phyloP scores from a whole-genome alignment of 805 yeast genomes.

The Candida glaebosa region DNA sequence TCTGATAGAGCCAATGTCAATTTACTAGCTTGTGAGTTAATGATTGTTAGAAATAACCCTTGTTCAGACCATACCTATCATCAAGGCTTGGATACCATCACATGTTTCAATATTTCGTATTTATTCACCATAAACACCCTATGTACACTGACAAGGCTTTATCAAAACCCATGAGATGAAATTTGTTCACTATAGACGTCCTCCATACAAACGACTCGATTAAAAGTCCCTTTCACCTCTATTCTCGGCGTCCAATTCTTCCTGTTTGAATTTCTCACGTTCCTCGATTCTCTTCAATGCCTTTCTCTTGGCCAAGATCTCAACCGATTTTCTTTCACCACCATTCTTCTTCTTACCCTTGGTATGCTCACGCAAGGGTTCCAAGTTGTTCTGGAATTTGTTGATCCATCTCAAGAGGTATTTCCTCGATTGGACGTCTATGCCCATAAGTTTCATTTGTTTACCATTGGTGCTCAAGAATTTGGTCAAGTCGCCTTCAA shows the following conservation, averaged over 20 bases:
- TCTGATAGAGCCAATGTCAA: too few species aligned
- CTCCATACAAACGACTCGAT: too few species aligned
- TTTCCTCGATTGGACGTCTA: slow-evolving; percentile 68
- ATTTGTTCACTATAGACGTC: too few species aligned
- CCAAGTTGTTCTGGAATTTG: slow-evolving; percentile 54
- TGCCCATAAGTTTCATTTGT: slow-evolving; percentile 69
- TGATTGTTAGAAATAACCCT: too few species aligned
- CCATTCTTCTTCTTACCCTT: slow-evolving; percentile 75
- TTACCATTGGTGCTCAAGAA: slow-evolving; percentile 55
- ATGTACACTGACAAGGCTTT: too few species aligned
- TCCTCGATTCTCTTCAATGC: slow-evolving; percentile 61
- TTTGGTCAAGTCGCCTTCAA: slow-evolving; percentile 57
- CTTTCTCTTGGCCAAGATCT: slow-evolving; percentile 47
- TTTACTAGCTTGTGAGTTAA: too few species aligned
- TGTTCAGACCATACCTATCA: too few species aligned
- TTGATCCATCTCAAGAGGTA: slow-evolving; percentile 74
- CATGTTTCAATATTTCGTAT: too few species aligned
- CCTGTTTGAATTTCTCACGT: slow-evolving; percentile 36
- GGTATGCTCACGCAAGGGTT: slow-evolving; percentile 52
- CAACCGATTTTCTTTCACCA: slow-evolving; percentile 76
- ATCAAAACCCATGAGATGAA: too few species aligned
- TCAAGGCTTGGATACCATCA: too few species aligned
- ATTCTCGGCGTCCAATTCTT: slow-evolving; percentile 38
- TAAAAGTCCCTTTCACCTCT: slow-evolving; percentile 43
- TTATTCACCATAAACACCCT: too few species aligned